Conservation (phyloP, 164 flowering plant species). For the Magnolia officinalis region DNA sequence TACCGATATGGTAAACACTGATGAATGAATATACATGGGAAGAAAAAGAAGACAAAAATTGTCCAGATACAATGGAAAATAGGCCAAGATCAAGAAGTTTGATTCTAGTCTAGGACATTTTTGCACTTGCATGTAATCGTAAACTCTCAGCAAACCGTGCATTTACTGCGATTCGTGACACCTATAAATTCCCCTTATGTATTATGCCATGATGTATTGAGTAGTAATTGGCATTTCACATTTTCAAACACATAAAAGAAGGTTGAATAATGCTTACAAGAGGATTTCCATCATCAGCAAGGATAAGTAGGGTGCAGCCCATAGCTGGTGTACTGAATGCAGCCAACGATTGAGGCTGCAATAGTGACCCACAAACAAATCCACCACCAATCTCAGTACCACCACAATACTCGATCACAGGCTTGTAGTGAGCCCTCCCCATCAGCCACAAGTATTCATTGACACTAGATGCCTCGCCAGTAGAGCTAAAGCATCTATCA, state of each 20-base stretch:
- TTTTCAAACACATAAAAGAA: conserved; percentile 1
- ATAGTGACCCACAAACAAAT: conserved; percentile 72
- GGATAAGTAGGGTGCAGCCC: conserved; percentile 79
- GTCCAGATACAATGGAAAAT: too few relatives aligned
- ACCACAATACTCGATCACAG: conserved; percentile 94
- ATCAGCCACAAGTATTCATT: conserved; percentile 95
- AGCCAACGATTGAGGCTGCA: conserved; percentile 83
- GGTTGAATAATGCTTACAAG: conserved; percentile 45
- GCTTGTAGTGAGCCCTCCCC: conserved; percentile 89
- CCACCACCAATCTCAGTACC: conserved; percentile 99
- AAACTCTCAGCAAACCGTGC: too few relatives aligned
- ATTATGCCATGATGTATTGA: background rate
- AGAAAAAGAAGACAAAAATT: too few relatives aligned
- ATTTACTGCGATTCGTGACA: too few relatives aligned
- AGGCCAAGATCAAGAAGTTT: too few relatives aligned
- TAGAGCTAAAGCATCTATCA: conserved; percentile 81
- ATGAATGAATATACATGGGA: too few relatives aligned
- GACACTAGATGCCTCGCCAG: conserved; percentile 91
- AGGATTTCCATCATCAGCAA: conserved; percentile 69
- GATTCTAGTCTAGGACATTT: too few relatives aligned
- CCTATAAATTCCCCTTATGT: background rate
- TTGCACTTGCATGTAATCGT: too few relatives aligned
- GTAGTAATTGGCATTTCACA: background rate
- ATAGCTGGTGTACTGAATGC: conserved; percentile 95
- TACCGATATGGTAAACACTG: too few relatives aligned